Evolutionary conservation across 1,139 yeast genomes (phyloP).

Genomic region (Ogataea hybrid): DNA sequence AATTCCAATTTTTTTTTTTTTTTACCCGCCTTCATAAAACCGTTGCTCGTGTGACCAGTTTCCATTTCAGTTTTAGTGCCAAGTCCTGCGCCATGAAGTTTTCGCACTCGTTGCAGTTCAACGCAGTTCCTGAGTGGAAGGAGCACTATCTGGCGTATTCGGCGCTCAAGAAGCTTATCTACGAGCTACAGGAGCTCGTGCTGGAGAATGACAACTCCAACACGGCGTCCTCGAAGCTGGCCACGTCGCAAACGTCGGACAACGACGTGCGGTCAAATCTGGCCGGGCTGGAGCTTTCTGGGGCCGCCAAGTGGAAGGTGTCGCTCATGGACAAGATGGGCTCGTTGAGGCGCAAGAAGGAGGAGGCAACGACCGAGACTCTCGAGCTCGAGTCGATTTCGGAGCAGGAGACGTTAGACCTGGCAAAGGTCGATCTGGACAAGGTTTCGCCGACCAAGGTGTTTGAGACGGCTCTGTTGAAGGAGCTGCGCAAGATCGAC

Average conservation of each 20-base stretch:
- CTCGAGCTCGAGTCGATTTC: conserved; percentile 30
- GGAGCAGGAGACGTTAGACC: conserved; percentile 26
- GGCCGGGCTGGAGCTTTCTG: conserved; percentile 11
- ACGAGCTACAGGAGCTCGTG: conserved; percentile 60
- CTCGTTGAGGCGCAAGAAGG: conserved; percentile 12
- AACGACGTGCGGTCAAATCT: conserved; percentile 15
- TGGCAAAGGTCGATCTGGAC: conserved; percentile 15
- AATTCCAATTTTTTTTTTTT: not conserved
- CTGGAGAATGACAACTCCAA: conserved; percentile 33
- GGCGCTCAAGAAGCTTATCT: conserved; percentile 59
- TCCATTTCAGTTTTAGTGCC: conserved; percentile 2
- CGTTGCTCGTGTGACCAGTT: conserved; percentile 8
- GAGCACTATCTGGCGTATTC: conserved; percentile 66
- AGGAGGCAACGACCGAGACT: conserved; percentile 25
- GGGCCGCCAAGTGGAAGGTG: conserved; percentile 9
- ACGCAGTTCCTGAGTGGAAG: conserved; percentile 79
- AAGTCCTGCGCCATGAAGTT: conserved; percentile 50
- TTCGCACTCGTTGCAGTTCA: conserved; percentile 68
- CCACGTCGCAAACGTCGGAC: conserved; percentile 25
- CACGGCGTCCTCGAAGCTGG: conserved; percentile 29
- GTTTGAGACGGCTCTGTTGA: conserved; percentile 52
- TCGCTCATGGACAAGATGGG: conserved; percentile 12
- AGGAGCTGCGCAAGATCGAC: conserved; percentile 59
- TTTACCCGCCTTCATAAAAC: conserved; percentile 5
- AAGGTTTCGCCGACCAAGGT: conserved; percentile 31